Evolutionary conservation across 2,329 filamentous ascomycete genomes (phyloP).

Genomic region (Aspergillus novoparasiticus): DNA sequence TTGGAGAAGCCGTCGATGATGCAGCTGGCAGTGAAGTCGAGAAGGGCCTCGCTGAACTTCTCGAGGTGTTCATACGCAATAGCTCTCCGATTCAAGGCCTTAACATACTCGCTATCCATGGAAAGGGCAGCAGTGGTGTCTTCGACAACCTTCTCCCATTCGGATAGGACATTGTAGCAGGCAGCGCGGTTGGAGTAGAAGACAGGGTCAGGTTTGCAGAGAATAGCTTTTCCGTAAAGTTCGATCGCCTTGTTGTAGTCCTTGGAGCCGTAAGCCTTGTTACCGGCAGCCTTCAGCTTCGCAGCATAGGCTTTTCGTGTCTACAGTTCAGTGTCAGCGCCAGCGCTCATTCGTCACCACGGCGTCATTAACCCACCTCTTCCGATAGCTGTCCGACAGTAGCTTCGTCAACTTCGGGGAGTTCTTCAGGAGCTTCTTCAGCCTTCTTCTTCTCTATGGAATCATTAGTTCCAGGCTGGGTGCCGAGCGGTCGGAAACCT

Average conservation of each 20-base stretch:
- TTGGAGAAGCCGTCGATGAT: conserved; percentile 98
- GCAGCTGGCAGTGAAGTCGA: conserved; percentile 98
- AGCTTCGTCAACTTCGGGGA: conserved; percentile 65
- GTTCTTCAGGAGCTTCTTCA: conserved; percentile 62
- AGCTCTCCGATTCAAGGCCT: conserved; percentile 93
- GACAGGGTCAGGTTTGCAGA: conserved; percentile 96
- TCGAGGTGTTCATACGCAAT: conserved; percentile 94
- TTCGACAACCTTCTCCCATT: conserved; percentile 96
- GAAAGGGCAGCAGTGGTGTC: conserved; percentile 93
- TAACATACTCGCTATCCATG: conserved; percentile 94
- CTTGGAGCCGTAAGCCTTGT: conserved; percentile 94
- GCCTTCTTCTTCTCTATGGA: conserved; percentile 36
- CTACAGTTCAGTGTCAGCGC: conserved; percentile 41
- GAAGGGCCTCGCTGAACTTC: conserved; percentile 87
- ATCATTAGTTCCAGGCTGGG: conserved; percentile 26
- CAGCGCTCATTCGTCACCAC: neutral
- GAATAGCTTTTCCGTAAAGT: conserved; percentile 91
- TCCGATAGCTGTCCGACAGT: conserved; percentile 49
- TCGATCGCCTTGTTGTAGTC: conserved; percentile 93
- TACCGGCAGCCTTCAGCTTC: conserved; percentile 92
- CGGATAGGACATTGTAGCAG: conserved; percentile 88
- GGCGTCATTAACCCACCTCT: conserved; percentile 41
- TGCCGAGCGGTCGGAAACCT: conserved; percentile 30
- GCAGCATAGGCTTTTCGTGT: conserved; percentile 84
- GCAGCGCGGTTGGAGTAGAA: conserved; percentile 99